Conservation (phyloP, 1,284 basidiomycete species). For the Cutaneotrichosporon sp. region DNA sequence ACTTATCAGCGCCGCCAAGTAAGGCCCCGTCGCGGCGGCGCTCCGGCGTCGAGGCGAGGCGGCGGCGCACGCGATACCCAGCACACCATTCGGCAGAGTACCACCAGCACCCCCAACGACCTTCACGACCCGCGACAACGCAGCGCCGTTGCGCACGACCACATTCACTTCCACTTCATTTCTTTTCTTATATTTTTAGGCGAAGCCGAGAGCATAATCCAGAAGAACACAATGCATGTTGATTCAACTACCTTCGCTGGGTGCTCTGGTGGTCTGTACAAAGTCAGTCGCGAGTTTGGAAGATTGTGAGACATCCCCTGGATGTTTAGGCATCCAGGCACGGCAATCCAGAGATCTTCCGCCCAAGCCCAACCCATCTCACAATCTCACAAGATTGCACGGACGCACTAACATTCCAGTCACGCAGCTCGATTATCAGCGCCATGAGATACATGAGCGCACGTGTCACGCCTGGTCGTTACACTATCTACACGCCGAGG, state of each 20-base stretch:
- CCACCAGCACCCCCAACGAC: background rate
- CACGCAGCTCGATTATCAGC: background rate
- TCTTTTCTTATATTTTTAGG: background rate
- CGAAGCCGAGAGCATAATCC: background rate
- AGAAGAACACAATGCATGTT: background rate
- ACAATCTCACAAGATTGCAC: background rate
- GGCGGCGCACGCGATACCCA: background rate
- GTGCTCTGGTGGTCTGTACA: too few species aligned
- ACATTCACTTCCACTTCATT: background rate
- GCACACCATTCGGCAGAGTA: background rate
- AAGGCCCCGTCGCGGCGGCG: background rate
- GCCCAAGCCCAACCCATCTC: background rate
- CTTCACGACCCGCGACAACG: background rate
- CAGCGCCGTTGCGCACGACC: background rate
- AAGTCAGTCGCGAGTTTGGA: background rate
- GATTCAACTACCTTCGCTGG: too few species aligned
- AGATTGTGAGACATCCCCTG: constrained; percentile 2
- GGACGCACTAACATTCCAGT: background rate
- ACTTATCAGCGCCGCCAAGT: constrained; percentile 2
- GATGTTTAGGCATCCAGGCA: background rate
- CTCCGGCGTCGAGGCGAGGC: background rate
- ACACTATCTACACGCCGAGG: constrained; percentile 2
- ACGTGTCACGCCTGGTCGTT: background rate
- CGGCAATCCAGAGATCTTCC: background rate
- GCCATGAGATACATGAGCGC: background rate